phyloP scores from a whole-genome alignment of 1,284 basidiomycete genomes.

The Boletus nobilissimus region DNA sequence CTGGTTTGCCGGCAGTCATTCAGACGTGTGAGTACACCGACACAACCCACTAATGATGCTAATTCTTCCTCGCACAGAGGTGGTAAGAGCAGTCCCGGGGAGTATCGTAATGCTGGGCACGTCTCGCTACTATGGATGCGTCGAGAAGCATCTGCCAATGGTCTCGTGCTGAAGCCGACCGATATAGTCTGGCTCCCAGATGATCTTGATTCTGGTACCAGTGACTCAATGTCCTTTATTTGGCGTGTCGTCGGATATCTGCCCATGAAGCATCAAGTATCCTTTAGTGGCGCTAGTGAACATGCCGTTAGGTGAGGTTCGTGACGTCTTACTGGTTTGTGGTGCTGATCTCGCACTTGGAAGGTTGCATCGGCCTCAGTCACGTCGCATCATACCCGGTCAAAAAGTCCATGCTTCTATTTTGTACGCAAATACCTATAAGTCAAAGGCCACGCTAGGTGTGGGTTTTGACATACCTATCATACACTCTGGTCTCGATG shows the following conservation, averaged over 20 bases:
- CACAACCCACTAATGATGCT: not conserved
- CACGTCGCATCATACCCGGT: conserved; percentile 45
- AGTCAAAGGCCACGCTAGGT: conserved; percentile 40
- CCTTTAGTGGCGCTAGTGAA: conserved; percentile 27
- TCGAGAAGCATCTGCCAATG: conserved; percentile 35
- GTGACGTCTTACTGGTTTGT: not conserved
- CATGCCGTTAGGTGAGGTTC: conserved; percentile 31
- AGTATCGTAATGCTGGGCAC: conserved; percentile 38
- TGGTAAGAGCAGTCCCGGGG: conserved; percentile 33
- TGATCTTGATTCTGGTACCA: conserved; percentile 37
- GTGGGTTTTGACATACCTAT: conserved; percentile 41
- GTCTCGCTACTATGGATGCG: conserved; percentile 44
- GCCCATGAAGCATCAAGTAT: conserved; percentile 44
- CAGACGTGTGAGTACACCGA: conserved; percentile 45
- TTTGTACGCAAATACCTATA: conserved; percentile 40
- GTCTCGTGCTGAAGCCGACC: conserved; percentile 37
- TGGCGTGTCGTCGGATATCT: conserved; percentile 42
- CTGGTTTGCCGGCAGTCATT: conserved; percentile 48
- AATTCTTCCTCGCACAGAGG: conserved; percentile 30
- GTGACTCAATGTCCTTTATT: conserved; percentile 31
- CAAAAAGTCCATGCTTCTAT: conserved; percentile 47
- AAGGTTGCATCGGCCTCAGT: conserved; percentile 34
- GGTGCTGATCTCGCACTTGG: not conserved
- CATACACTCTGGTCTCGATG: conserved; percentile 18
- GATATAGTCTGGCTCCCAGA: conserved; percentile 42